Conservation (phyloP, 805 yeast genomes). For the Hanseniaspora hatyaiensis region DNA sequence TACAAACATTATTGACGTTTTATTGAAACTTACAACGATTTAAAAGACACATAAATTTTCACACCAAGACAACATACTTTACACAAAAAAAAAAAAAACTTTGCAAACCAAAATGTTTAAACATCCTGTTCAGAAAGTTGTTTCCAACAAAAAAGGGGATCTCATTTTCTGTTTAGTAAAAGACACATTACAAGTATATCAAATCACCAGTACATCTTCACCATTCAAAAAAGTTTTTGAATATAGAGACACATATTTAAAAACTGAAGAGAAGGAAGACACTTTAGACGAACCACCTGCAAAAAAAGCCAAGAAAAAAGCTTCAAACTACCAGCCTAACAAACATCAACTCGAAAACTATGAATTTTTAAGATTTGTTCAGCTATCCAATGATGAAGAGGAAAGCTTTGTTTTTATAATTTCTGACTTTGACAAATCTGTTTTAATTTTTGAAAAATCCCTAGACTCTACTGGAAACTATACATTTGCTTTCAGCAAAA, state of each 20-base stretch:
- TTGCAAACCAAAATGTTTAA: conserved; percentile 35
- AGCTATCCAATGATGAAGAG: conserved; percentile 42
- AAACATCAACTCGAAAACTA: conserved; percentile 57
- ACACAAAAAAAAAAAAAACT: not conserved
- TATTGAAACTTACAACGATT: no score
- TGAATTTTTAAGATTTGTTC: conserved; percentile 56
- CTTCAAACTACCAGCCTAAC: conserved; percentile 52
- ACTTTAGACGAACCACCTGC: conserved; percentile 23
- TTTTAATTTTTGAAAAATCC: conserved; percentile 42
- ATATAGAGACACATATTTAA: conserved; percentile 37
- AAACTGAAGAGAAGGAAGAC: conserved; percentile 23
- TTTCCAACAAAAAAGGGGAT: conserved; percentile 36
- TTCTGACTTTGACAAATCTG: conserved; percentile 76
- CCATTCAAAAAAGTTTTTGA: conserved; percentile 24
- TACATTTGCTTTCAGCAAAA: conserved; percentile 45
- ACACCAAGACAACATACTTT: no score
- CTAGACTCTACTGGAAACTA: conserved; percentile 19
- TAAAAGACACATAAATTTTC: no score
- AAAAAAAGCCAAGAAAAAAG: conserved; percentile 30
- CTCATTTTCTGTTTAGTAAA: conserved; percentile 47
- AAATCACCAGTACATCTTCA: conserved; percentile 22
- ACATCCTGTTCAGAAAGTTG: conserved; percentile 58
- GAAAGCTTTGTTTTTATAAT: conserved; percentile 51
- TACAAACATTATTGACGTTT: no score
- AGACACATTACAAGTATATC: conserved; percentile 47